Base-by-base conservation (phyloP, 83 land plant genomes). In the Isoetes engelmannii region DNA sequence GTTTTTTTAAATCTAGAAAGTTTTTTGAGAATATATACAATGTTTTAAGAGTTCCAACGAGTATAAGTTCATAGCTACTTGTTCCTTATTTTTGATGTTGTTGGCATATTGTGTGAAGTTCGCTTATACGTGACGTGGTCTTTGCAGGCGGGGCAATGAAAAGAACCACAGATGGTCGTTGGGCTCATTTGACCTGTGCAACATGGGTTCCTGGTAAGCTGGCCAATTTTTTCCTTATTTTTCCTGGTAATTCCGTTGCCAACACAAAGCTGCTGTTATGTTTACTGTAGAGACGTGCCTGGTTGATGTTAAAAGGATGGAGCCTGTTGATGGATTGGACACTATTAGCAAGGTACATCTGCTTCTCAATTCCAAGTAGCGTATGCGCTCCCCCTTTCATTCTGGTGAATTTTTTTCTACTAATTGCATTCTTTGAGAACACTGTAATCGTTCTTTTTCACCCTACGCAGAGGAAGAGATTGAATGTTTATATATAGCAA, bases 281-380 rank as follows among this genome's bases (percentile, higher is more conserved):
- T 28, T 19, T 80, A 47, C 13, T 76, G 54, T 78, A 90, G 89
- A 94, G 63, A 90, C 98, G 58, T 90, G 88, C 71, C 81, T 90
- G 61, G 70, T 81, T 57, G 98, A 94, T 76, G 75, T 90, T 17
- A 87, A 90, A 73, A 61, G 69, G 56, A 94, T 94, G 98, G 93
- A 94, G 37, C 98, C 98, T 19, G 88, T 94, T 78, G 98, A 90
- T 82, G 98, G 98, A 4, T 19, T 94, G 45, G 76, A 72, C 47
- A 84, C 85, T 63, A 84, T 94, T 59, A 84, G 68, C 51, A 94
- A 90, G 92, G 96, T 90, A 79, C 37, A 28, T 28, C 37, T 28
- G 37, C 37, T 28, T 28, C 2, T 28, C 2, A 28, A 28, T 28
- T 28, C 37, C 37, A 28, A 28, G 2, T 28, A 28, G 37, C 2